These are phyloP conservation scores for Jackrogersella minutella DNA, from an alignment of 495 filamentous ascomycete species.

Conservation along the genomic window DNA sequence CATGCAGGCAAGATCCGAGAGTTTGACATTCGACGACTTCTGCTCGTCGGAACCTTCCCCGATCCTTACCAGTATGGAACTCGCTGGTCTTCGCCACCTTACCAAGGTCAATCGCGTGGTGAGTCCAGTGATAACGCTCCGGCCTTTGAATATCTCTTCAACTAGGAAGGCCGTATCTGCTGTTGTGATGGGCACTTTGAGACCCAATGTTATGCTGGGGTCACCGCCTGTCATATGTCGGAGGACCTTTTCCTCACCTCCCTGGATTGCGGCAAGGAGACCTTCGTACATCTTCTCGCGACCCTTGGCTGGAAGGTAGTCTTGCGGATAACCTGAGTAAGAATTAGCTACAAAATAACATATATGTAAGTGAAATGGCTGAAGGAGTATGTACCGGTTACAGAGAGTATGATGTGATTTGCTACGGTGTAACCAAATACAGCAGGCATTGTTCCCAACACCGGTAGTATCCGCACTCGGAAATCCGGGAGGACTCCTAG, in stretches of 20 bases:
- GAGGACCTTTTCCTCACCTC: conserved; percentile 75
- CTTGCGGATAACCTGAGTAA: conserved; percentile 75
- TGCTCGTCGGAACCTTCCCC: conserved; percentile 71
- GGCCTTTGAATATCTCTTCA: conserved; percentile 87
- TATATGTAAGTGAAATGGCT: neutral
- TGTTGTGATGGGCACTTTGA: conserved; percentile 78
- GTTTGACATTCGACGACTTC: conserved; percentile 67
- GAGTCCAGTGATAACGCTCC: conserved; percentile 82
- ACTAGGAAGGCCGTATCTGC: conserved; percentile 85
- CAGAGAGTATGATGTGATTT: conserved; percentile 87
- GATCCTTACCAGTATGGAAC: conserved; percentile 56
- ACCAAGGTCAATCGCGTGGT: conserved; percentile 77
- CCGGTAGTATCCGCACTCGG: conserved; percentile 89
- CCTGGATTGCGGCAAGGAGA: conserved; percentile 75
- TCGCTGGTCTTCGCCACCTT: conserved; percentile 71
- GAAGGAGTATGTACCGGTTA: conserved; percentile 59
- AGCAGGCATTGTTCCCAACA: conserved; percentile 96
- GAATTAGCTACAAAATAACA: conserved; percentile 21
- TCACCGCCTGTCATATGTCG: conserved; percentile 60
- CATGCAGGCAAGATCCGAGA: conserved; percentile 88
- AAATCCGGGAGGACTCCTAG: conserved; percentile 91
- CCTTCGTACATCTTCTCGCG: conserved; percentile 90
- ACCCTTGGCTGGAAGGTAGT: conserved; percentile 81
- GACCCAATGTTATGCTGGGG: conserved; percentile 65
- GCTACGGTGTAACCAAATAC: conserved; percentile 91